Conservation (phyloP, 2,329 filamentous ascomycete species). For the Phaeophleospora eucalypticola region DNA sequence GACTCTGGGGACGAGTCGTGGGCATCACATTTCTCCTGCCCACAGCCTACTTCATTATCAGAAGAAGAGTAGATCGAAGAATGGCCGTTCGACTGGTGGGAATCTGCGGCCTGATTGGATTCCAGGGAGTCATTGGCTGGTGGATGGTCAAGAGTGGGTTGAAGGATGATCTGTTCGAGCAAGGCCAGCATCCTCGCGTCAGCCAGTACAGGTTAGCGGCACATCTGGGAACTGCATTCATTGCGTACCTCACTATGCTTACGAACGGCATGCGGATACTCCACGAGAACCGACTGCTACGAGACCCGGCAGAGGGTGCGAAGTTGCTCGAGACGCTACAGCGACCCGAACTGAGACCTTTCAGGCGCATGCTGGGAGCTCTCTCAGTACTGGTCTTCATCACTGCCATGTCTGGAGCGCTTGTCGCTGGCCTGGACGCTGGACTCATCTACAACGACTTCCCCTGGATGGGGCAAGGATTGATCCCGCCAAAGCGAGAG, state of each 20-base stretch:
- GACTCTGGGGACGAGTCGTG: constrained; percentile 88
- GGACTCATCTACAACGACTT: constrained; percentile 99
- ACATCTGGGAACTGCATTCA: constrained; percentile 84
- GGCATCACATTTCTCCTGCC: constrained; percentile 86
- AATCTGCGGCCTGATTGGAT: constrained; percentile 84
- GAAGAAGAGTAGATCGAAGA: constrained; percentile 68
- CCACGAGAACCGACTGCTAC: constrained; percentile 68
- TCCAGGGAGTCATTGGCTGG: constrained; percentile 94
- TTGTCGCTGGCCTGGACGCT: constrained; percentile 92
- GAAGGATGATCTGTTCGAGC: constrained; percentile 90
- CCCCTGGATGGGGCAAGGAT: constrained; percentile 83
- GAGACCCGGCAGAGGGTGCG: constrained; percentile 56
- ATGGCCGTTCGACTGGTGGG: constrained; percentile 76
- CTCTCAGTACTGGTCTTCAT: constrained; percentile 75
- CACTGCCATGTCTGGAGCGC: constrained; percentile 87
- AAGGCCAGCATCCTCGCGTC: constrained; percentile 84
- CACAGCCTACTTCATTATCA: constrained; percentile 80
- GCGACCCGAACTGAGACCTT: constrained; percentile 63
- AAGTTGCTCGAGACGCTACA: constrained; percentile 57
- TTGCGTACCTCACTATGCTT: constrained; percentile 93
- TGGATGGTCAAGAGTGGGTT: constrained; percentile 99
- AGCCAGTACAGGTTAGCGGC: constrained; percentile 89
- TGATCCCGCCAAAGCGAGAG: constrained; percentile 76
- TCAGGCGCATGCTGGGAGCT: constrained; percentile 68
- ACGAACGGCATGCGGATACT: constrained; percentile 81